Conservation (phyloP, 2,329 filamentous ascomycete species). For the Apiospora phragmitis region DNA sequence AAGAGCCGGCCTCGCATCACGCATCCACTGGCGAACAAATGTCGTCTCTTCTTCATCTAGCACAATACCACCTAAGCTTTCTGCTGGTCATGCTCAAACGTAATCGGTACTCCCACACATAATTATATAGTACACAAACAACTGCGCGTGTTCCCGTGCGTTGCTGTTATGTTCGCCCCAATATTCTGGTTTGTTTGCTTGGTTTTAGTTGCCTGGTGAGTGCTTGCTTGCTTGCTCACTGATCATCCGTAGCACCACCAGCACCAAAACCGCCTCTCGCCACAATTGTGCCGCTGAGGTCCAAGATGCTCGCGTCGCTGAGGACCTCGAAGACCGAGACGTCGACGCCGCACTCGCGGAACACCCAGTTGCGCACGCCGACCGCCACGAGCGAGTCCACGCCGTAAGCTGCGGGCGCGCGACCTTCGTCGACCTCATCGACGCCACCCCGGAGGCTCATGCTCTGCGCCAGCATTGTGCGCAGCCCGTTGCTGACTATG, state of each 20-base stretch:
- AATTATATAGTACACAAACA: not conserved
- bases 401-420: slow-evolving; percentile 46
- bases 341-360: slow-evolving; percentile 43
- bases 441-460: slow-evolving; percentile 48
- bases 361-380: slow-evolving; percentile 53
- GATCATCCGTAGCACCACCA: not conserved
- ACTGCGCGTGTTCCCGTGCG: not conserved
- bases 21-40: not conserved
- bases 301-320: slow-evolving; percentile 40
- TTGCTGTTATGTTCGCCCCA: not conserved
- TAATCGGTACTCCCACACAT: not conserved
- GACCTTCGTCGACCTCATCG: slow-evolving; percentile 44
- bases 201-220: not conserved
- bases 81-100: not conserved
- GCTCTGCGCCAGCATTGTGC: slow-evolving; percentile 42
- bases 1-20: not conserved
- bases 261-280: slow-evolving; percentile 19
- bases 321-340: slow-evolving; percentile 50
- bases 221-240: not conserved
- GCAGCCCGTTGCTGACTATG: slow-evolving; percentile 38
- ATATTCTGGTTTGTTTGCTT: not conserved
- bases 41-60: not conserved
- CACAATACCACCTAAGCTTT: not conserved
- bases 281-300: slow-evolving; percentile 39
- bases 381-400: slow-evolving; percentile 55